Evolutionary conservation across 2,329 filamentous ascomycete genomes (phyloP), one percentile per base, ranked within the genome.

Genomic region (Xylariales sp.): DNA sequence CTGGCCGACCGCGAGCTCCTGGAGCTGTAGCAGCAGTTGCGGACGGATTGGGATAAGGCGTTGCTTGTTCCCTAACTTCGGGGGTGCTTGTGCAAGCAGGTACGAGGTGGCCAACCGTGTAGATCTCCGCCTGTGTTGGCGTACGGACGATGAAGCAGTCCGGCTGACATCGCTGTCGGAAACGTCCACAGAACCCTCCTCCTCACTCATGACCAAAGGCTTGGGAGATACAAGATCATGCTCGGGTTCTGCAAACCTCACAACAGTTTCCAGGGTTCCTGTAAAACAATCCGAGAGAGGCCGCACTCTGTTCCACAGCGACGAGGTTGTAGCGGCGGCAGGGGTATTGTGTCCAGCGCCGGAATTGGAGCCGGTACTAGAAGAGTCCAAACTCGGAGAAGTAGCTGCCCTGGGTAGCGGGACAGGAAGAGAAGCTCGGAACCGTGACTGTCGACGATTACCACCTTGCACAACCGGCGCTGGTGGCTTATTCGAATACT

Each of bases 21-120:
- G 85, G 13, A 90, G 65, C 57, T 91, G 85, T 5, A 90, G 69
- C 5, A 88, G 63, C 14, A 88, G 63, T 37, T 78, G 78, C 10
- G 85, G 83, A 13, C 83, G 76, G 20, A 85, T 69, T 49, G 83
- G 69, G 24, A 88, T 66, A 44, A 83, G 72, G 17, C 84, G 70
- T 53, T 83, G 84, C 52, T 81, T 74, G 52, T 70, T 66, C 46
- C 73, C 63, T 43, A 76, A 55, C 51, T 72, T 66, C 45, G 83
- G 68, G 41, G 83, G 69, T 0, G 85, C 83, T 46, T 84, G 82
- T 29, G 83, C 85, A 28, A 89, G 69, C 37, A 78, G 69, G 56
- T 76, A 88, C 6, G 69, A 72, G 3, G 81, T 85, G 53, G 76
- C 81, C 36, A 70, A 73, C 42, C 78, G 69, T 5, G 65, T 60